Base-by-base conservation (phyloP, 208 protist genomes). In the Leishmania mexicana region DNA sequence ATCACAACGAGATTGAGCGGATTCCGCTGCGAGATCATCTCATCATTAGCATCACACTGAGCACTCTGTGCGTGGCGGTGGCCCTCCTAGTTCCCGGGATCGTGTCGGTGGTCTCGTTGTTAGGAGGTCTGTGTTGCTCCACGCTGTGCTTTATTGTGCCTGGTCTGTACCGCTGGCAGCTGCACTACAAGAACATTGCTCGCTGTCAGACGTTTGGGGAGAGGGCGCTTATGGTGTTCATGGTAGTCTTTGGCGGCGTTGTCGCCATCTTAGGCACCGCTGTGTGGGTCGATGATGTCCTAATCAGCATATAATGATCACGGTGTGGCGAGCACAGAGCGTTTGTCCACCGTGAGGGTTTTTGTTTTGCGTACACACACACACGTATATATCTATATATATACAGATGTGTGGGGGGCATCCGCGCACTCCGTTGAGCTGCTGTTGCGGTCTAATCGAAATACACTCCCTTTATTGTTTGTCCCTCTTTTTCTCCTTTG, bases 121-220 rank as follows among this genome's bases (percentile, higher is more conserved):
- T 96, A 0, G 93, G 93, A 8, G 91, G 87, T 6, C 6, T 94
- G 58, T 96, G 93, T 72, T 91, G 86, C 83, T 88, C 85, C 49
- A 91, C 85, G 31, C 77, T 96, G 54, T 94, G 88, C 83, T 94
- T 94, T 71, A 87, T 83, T 24, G 85, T 87, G 49, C 93, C 93
- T 35, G 93, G 88, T 21, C 62, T 94, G 6, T 96, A 95, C 73
- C 89, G 93, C 76, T 87, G 78, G 74, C 79, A 88, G 57, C 87
- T 96, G 60, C 85, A 96, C 78, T 51, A 79, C 72, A 71, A 62
- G 1, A 70, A 88, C 42, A 75, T 93, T 28, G 78, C 83, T 1
- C 80, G 47, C 47, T 91, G 75, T 60, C 24, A 77, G 15, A 76
- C 58, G 7, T 74, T 76, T 28, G 76, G 79, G 68, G 89, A 93